Evolutionary conservation across 202 grass and related monocot species (phyloP).

Genomic region (Dendrocalamus latiflorus): DNA sequence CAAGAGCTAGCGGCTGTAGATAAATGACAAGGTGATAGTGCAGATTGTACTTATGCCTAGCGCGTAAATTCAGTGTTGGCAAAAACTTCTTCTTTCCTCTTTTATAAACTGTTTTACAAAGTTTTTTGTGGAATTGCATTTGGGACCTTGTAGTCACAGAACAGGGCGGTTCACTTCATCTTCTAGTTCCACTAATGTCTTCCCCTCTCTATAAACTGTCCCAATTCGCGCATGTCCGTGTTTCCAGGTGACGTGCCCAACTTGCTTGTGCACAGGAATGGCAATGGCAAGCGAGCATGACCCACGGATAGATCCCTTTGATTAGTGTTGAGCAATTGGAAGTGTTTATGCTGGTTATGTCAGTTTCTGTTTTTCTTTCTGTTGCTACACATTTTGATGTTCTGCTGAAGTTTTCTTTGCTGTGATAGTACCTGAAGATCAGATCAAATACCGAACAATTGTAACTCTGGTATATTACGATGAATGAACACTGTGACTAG

Average conservation of each 20-base stretch:
- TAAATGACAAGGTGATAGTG: neutral
- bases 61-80: neutral
- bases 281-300: no score
- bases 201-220: neutral
- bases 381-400: neutral
- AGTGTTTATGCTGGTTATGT: neutral
- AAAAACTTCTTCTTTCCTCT: neutral
- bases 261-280: constrained; percentile 94
- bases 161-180: neutral
- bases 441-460: neutral
- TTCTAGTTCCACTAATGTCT: neutral
- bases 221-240: neutral
- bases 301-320: no score
- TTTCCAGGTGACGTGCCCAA: constrained; percentile 94
- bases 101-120: neutral
- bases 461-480: neutral
- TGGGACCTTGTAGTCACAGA: constrained; percentile 7
- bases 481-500: neutral
- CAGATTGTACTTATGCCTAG: neutral
- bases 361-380: neutral
- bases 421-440: neutral
- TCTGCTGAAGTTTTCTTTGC: neutral
- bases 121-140: neutral
- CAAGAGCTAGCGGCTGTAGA: neutral
- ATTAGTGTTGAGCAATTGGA: constrained; percentile 18